These are phyloP conservation scores for Diaporthe helianthi DNA, from an alignment of 2,329 filamentous ascomycete genomes.

Conservation along the genomic window DNA sequence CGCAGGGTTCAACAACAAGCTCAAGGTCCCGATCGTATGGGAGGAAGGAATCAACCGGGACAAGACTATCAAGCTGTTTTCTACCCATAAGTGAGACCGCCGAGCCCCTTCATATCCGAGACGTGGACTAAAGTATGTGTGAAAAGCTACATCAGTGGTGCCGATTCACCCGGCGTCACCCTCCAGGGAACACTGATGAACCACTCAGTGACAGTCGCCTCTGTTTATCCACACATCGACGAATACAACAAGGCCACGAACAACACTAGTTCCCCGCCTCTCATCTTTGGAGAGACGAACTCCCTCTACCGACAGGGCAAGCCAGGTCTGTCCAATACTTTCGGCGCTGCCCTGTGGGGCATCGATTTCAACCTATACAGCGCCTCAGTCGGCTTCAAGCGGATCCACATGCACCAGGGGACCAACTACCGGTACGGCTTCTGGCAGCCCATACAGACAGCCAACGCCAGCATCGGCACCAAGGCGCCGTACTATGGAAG, in stretches of 20 bases:
- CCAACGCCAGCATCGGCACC: conserved; percentile 58
- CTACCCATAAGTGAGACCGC: conserved; percentile 62
- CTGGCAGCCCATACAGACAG: conserved; percentile 66
- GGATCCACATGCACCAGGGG: conserved; percentile 70
- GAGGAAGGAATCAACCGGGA: conserved; percentile 59
- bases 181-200: conserved; percentile 70
- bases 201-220: conserved; percentile 59
- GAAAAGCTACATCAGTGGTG: conserved; percentile 66
- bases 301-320: conserved; percentile 68
- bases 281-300: conserved; percentile 68
- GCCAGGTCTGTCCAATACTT: conserved; percentile 68
- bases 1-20: conserved; percentile 56
- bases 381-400: conserved; percentile 61
- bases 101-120: not conserved
- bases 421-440: conserved; percentile 67
- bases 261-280: conserved; percentile 49
- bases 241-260: conserved; percentile 52
- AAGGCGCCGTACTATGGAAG: conserved; percentile 71
- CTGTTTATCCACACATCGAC: conserved; percentile 55
- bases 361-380: conserved; percentile 67
- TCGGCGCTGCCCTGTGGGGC: conserved; percentile 70
- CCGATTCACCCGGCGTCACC: conserved; percentile 65
- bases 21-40: conserved; percentile 60
- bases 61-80: conserved; percentile 58
- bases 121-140: conserved; percentile 15